Percentiles rank a stretch among this genome's conserved stretches.
These are phyloP conservation scores for Aspergillus sp. DNA, from an alignment of 2,329 filamentous ascomycete genomes.

Conservation along the genomic window DNA sequence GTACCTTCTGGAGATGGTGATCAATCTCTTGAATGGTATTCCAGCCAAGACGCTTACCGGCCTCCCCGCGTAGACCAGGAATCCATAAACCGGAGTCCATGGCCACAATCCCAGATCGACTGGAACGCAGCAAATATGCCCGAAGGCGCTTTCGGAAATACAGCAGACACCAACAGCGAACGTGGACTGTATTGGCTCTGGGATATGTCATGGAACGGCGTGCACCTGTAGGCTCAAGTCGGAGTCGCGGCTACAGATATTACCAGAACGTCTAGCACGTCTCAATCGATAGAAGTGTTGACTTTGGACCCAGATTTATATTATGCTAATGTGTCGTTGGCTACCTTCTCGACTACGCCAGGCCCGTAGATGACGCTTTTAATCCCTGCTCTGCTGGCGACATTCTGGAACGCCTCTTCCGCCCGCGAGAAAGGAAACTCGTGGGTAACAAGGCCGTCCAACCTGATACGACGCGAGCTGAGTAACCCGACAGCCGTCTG, in stretches of 20 bases:
- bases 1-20: not conserved
- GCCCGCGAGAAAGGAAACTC: constrained; percentile 77
- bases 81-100: not conserved
- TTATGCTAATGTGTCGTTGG: constrained; percentile 17
- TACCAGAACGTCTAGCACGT: not conserved
- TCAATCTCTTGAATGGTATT: not conserved
- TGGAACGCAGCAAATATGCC: not conserved
- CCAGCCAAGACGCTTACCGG: not conserved
- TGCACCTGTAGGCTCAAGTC: constrained; percentile 4
- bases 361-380: constrained; percentile 47
- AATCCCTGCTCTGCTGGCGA: constrained; percentile 70
- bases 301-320: not conserved
- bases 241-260: not conserved
- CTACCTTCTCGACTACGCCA: constrained; percentile 22
- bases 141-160: not conserved
- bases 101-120: not conserved
- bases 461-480: constrained; percentile 65
- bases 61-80: not conserved
- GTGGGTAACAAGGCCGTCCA: constrained; percentile 77
- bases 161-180: constrained; percentile 20
- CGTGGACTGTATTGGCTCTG: constrained; percentile 37
- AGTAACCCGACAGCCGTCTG: constrained; percentile 72
- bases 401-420: constrained; percentile 80
- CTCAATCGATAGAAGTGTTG: not conserved
- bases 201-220: constrained; percentile 33